Evolutionary conservation across 352 stramenopile species (phyloP), one percentile per base, ranked within the genome.

Genomic region (Blastocystis sp.): DNA sequence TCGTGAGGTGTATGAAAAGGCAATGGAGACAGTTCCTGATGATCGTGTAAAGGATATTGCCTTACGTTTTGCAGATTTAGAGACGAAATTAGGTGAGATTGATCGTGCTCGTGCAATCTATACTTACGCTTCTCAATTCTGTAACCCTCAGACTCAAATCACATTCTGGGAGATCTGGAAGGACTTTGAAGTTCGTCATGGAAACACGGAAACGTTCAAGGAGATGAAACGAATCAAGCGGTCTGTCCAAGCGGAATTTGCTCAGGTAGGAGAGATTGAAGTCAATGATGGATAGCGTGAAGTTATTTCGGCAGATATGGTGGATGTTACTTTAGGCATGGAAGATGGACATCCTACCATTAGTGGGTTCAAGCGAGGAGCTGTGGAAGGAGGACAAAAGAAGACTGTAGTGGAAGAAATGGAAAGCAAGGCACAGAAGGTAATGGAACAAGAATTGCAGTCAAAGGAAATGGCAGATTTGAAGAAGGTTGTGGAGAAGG

Each of bases 181-280:
- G 88, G 93, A 96, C 19, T 97, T 97, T 85, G 94, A 97, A 78
- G 89, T 91, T 46, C 54, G 29, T 4, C 83, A 98, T 89, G 97
- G 97, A 19, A 97, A 96, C 80, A 95, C 98, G 89, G 95, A 99
- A 77, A 98, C 95, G 16, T 99, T 98, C 90, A 89, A 96, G 24
- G 96, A 99, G 88, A 99, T 99, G 96, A 90, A 99, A 27, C 93
- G 96, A 12, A 94, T 98, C 69, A 98, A 99, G 90, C 93, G 96
- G 43, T 96, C 93, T 29, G 96, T 98, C 0, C 92, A 97, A 81
- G 95, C 94, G 54, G 93, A 96, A 78, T 98, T 97, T 89, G 95
- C 93, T 74, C 93, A 95, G 54, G 86, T 90, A 27, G 32, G 73
- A 43, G 35, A 65, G 63, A 4, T 2, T 11, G 11, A 2, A 35